Base-by-base conservation (phyloP, 805 yeast genomes). In the Pichia cabralensis region DNA sequence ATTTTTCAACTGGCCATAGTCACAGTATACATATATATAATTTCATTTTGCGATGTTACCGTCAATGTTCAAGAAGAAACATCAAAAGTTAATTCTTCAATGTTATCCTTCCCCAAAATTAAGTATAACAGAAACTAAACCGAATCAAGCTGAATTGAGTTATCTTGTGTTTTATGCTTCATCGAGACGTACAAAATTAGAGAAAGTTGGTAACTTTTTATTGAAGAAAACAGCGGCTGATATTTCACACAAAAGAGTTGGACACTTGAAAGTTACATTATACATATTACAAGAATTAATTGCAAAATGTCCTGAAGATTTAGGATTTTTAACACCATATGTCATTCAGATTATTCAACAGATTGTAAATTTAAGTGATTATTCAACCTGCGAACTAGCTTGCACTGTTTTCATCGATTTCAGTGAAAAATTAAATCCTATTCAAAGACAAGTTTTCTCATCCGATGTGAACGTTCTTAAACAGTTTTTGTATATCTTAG, bases 91-190 rank as follows among this genome's bases (percentile, higher is more conserved):
- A 49, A 82, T 92, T 25, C 70, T 80, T 33, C 95, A 84, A 56
- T 92, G 97, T 62, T 89, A 89, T 55, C 97, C 92, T 2, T 96
- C 96, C 2, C 69, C 85, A 41, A 79, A 76, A 7, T 41, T 52
- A 13, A 42, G 54, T 3, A 39, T 41, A 12, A 69, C 71, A 6
- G 97, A 88, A 50, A 88, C 88, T 61, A 79, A 80, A 48, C 95
- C 98, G 12, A 88, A 89, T 55, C 76, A 94, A 2, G 84, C 94
- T 15, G 97, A 92, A 55, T 67, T 94, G 30, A 80, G 94, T 39
- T 85, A 86, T 52, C 65, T 89, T 45, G 61, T 89, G 22, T 89
- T 81, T 63, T 89, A 89, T 55, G 95, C 95, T 15, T 77, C 94
- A 26, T 80, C 96, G 4, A 67, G 96, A 47, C 67, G 96, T 36